Percentiles rank a stretch among this genome's conserved stretches.
phyloP scores from a whole-genome alignment of 2,329 filamentous ascomycete species.

The Cladosporium sphaerospermum region DNA sequence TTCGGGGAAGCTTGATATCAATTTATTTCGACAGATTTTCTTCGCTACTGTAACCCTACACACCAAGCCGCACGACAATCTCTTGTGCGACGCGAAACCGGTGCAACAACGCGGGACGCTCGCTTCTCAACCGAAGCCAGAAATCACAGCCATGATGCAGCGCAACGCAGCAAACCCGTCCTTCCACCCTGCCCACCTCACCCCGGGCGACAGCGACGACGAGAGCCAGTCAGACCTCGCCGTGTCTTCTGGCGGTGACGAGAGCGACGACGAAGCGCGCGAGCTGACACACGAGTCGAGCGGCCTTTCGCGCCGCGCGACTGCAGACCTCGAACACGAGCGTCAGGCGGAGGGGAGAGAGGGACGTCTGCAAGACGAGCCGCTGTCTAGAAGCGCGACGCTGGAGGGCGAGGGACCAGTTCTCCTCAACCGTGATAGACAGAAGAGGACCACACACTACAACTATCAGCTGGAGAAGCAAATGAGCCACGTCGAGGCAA shows the following conservation, averaged over 20 bases:
- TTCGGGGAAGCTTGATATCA: too few relatives aligned
- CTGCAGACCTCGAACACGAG: slow-evolving; percentile 20
- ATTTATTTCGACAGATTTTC: too few relatives aligned
- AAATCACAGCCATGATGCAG: slow-evolving; percentile 21
- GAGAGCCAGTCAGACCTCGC: slow-evolving; percentile 16
- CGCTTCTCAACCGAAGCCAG: too few relatives aligned
- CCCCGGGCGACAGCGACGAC: slow-evolving; percentile 20
- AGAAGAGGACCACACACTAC: slow-evolving; percentile 76
- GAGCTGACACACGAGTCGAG: slow-evolving; percentile 21
- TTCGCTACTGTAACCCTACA: not conserved
- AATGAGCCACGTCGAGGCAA: slow-evolving; percentile 89
- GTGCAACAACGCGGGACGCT: not conserved
- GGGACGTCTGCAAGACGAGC: slow-evolving; percentile 11
- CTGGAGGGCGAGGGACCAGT: slow-evolving; percentile 23
- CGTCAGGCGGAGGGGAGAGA: slow-evolving; percentile 4
- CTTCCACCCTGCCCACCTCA: slow-evolving; percentile 19
- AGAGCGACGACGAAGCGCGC: slow-evolving; percentile 15
- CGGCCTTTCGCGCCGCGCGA: slow-evolving; percentile 21
- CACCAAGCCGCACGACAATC: not conserved
- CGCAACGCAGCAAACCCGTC: slow-evolving; percentile 24
- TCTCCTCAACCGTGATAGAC: slow-evolving; percentile 45
- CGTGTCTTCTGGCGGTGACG: slow-evolving; percentile 16
- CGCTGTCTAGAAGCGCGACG: slow-evolving; percentile 13
- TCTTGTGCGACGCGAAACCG: not conserved
- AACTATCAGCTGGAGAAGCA: slow-evolving; percentile 91